These are phyloP conservation scores for Phytopythium helicoides DNA, from an alignment of 352 stramenopile species.

Conservation along the genomic window DNA sequence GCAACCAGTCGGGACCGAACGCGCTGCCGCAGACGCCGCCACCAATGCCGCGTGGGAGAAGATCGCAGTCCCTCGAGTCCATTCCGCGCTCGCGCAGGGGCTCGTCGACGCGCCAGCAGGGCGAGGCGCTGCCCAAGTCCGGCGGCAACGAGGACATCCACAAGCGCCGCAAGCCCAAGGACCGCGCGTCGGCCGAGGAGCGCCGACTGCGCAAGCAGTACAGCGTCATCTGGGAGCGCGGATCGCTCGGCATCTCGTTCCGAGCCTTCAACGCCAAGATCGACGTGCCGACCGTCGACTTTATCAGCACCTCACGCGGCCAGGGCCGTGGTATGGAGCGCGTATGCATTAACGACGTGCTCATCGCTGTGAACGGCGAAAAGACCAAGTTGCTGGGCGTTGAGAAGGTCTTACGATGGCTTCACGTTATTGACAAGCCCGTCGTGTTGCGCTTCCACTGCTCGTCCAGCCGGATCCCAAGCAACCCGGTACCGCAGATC, in stretches of 20 bases:
- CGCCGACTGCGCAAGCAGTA: conserved; percentile 63
- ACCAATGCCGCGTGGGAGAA: not conserved
- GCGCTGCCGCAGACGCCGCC: not conserved
- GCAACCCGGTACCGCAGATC: conserved; percentile 21
- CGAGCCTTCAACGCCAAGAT: conserved; percentile 61
- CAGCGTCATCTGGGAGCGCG: conserved; percentile 69
- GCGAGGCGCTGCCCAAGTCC: not conserved
- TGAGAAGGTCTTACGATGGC: conserved; percentile 72
- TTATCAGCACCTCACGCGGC: conserved; percentile 34
- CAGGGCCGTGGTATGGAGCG: conserved; percentile 51
- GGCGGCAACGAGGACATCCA: conserved; percentile 18
- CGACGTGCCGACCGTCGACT: conserved; percentile 64
- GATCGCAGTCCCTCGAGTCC: conserved; percentile 5
- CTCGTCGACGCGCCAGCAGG: not conserved
- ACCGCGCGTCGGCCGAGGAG: conserved; percentile 30
- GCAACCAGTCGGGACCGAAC: not conserved
- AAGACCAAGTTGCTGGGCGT: conserved; percentile 74
- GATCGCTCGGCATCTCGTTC: conserved; percentile 71
- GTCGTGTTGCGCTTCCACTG: conserved; percentile 77
- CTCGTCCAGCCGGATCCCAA: conserved; percentile 65
- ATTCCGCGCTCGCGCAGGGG: not conserved
- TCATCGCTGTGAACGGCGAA: conserved; percentile 79
- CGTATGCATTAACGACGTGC: conserved; percentile 78
- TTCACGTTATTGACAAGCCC: conserved; percentile 73
- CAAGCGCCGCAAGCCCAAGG: conserved; percentile 13